Base-by-base conservation (phyloP, 371 early-diverging fungal genomes). In the Saksenaea vasiformis region DNA sequence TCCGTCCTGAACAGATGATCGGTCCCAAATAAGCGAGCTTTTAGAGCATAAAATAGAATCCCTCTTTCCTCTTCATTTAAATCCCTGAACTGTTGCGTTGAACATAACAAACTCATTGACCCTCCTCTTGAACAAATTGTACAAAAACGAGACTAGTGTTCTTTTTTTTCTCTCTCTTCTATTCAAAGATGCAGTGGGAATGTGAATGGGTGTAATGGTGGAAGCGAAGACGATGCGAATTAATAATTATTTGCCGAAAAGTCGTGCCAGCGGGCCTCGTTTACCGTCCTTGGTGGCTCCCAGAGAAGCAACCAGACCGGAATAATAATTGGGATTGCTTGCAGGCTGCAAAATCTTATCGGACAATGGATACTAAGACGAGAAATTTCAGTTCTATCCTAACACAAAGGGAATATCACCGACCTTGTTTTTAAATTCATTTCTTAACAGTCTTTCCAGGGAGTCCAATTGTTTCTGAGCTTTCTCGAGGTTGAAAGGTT, bases 1-100 rank as follows among this genome's bases (percentile, higher is more conserved):
- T 95, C 51, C 77, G 87, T 55, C 95, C 95, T 17, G 92, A 91
- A 65, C 69, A 92, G 61, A 94, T 95, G 94, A 79, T 94, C 15
- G 78, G 81, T 11, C 85, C 87, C 35, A 70, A 58, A 39, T 58
- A 58, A 41, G 26, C 24, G 22, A 47, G 22, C 14, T 14, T n/a
- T 17, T 10, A 10, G n/a, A 47, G 17, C 17, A n/a, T 4, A 22
- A 22, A 47, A 47, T 47, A 47, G 11, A 47, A n/a, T 3, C 0
- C 24, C 24, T 47, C 22, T 22, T 22, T 22, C 22, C 51, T 22
- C 51, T 22, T 19, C 51, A 31, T 47, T 47, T 47, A 5, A 3
- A 47, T 47, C 24, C 51, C 19, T 47, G 51, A 17, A 47, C 22
- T 47, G 51, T 47, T 47, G 22, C 51, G 51, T 47, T 47, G 51